These are phyloP conservation scores for Rosa multiflora DNA, from an alignment of 306 rosid species.

Conservation along the genomic window DNA sequence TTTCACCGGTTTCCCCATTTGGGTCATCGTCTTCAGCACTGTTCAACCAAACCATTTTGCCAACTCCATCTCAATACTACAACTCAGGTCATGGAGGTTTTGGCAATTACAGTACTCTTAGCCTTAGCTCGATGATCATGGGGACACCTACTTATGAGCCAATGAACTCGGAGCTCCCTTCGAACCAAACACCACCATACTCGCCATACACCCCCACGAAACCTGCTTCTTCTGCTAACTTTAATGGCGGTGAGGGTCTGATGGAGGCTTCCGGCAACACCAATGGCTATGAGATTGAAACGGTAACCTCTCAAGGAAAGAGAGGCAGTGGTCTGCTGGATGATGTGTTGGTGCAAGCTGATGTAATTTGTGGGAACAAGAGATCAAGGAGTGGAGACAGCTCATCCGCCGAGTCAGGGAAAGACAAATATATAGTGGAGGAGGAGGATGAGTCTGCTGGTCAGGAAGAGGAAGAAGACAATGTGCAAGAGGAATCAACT, in stretches of 20 bases:
- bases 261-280: slow-evolving; percentile 33
- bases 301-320: slow-evolving; percentile 29
- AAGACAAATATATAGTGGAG: slow-evolving; percentile 37
- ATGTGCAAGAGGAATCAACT: slow-evolving; percentile 23
- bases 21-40: slow-evolving; percentile 36
- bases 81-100: slow-evolving; percentile 9
- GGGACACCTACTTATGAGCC: slow-evolving; percentile 36
- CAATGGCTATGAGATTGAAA: slow-evolving; percentile 20
- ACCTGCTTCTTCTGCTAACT: slow-evolving; percentile 44
- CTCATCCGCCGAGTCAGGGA: slow-evolving; percentile 14
- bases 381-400: slow-evolving; percentile 30
- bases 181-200: slow-evolving; percentile 45
- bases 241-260: slow-evolving; percentile 35
- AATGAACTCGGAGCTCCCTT: slow-evolving; percentile 45
- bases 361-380: slow-evolving; percentile 26
- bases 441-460: slow-evolving; percentile 5
- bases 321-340: slow-evolving; percentile 54
- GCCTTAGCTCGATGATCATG: slow-evolving; percentile 18
- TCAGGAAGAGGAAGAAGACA: slow-evolving; percentile 17
- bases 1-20: slow-evolving; percentile 49
- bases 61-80: slow-evolving; percentile 8
- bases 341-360: slow-evolving; percentile 49
- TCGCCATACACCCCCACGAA: slow-evolving; percentile 32
- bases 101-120: slow-evolving; percentile 25
- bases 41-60: slow-evolving; percentile 23